These are phyloP conservation scores for Trichoderma aggressivum DNA, from an alignment of 2,329 filamentous ascomycete genomes.

Conservation along the genomic window DNA sequence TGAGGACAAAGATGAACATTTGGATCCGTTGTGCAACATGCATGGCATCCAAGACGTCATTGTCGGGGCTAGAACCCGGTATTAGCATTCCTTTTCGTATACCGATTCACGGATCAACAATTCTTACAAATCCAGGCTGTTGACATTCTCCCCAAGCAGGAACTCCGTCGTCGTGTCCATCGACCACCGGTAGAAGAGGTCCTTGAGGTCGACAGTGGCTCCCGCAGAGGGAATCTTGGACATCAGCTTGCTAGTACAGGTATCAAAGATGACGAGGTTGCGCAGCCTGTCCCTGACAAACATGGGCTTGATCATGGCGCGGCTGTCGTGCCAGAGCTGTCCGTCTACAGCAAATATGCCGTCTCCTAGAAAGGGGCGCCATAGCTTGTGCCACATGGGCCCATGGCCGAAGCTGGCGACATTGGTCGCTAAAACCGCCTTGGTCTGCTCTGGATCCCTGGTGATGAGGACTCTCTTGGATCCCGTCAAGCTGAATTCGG, in stretches of 20 bases:
- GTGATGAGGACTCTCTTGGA: slow-evolving; percentile 41
- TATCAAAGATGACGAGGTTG: slow-evolving; percentile 56
- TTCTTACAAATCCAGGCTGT: slow-evolving; percentile 41
- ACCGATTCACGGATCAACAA: not conserved
- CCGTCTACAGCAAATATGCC: slow-evolving; percentile 56
- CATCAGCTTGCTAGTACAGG: slow-evolving; percentile 56
- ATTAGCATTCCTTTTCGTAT: not conserved
- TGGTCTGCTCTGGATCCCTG: slow-evolving; percentile 54
- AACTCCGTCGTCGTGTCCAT: slow-evolving; percentile 67
- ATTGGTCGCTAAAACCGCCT: slow-evolving; percentile 53
- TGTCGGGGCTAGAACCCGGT: slow-evolving; percentile 42
- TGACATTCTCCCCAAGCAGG: slow-evolving; percentile 58
- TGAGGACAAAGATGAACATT: slow-evolving; percentile 53
- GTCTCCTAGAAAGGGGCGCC: slow-evolving; percentile 50
- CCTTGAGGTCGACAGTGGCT: slow-evolving; percentile 55
- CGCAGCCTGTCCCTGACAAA: slow-evolving; percentile 46
- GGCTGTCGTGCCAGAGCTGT: slow-evolving; percentile 50
- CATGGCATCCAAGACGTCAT: slow-evolving; percentile 66
- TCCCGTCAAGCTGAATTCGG: slow-evolving; percentile 24
- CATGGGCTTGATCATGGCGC: slow-evolving; percentile 53
- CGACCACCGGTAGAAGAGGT: slow-evolving; percentile 62
- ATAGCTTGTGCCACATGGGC: slow-evolving; percentile 38
- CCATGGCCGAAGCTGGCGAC: slow-evolving; percentile 55
- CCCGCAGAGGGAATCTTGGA: slow-evolving; percentile 54
- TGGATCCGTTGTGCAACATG: slow-evolving; percentile 66